A percentile compares a stretch with the other conserved stretches of the same genome.
These are phyloP conservation scores for Aspergillus neotritici DNA, from an alignment of 2,329 filamentous ascomycete genomes.

Conservation along the genomic window DNA sequence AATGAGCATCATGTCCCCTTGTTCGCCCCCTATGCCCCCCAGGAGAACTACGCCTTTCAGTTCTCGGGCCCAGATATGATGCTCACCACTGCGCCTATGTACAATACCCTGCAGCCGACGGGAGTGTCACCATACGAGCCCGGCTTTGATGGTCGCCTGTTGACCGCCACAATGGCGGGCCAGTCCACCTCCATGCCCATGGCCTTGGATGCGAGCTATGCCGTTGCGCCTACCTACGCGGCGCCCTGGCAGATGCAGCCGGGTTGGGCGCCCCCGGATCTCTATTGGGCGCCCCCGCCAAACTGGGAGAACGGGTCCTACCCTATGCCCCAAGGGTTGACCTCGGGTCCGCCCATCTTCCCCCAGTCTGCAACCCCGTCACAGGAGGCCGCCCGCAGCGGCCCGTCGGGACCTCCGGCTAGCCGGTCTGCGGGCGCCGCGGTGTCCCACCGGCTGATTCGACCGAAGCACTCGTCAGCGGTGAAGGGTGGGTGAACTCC, in stretches of 20 bases:
- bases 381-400: not conserved
- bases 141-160: not conserved
- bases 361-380: constrained; percentile 4
- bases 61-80: constrained; percentile 9
- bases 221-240: constrained; percentile 9
- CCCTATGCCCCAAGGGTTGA: constrained; percentile 5
- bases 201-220: constrained; percentile 13
- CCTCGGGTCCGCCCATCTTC: not conserved
- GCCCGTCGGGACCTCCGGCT: constrained; percentile 5
- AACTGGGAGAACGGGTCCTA: constrained; percentile 1
- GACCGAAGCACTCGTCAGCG: constrained; percentile 24
- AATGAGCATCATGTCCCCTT: constrained; percentile 10
- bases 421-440: constrained; percentile 9
- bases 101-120: constrained; percentile 10
- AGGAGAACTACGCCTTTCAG: constrained; percentile 11
- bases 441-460: constrained; percentile 22
- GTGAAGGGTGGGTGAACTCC: constrained; percentile 19
- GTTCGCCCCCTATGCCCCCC: constrained; percentile 6
- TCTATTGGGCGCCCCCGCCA: no score
- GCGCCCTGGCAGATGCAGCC: no score
- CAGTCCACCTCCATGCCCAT: constrained; percentile 13
- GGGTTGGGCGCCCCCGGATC: constrained; percentile 6
- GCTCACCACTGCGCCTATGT: constrained; percentile 17
- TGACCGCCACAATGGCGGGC: not conserved
- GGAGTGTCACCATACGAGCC: not conserved